These are phyloP conservation scores for Erysimum cheiranthoides DNA, from an alignment of 345 rosid species.

Conservation along the genomic window DNA sequence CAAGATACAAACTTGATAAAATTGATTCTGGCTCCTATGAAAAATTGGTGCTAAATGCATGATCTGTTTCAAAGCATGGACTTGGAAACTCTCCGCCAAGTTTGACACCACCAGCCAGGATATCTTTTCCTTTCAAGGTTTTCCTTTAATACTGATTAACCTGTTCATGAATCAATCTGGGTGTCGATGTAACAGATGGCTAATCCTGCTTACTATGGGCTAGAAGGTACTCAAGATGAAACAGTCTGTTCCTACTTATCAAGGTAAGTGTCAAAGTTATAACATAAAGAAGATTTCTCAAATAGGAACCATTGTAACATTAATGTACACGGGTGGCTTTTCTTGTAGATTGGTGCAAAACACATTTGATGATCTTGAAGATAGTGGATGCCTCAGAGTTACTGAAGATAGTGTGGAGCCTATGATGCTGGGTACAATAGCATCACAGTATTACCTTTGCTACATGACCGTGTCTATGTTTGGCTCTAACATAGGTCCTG, in stretches of 20 bases:
- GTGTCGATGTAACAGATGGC: conserved; percentile 63
- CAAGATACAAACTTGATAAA: neutral
- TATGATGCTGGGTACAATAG: conserved; percentile 88
- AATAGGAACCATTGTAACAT: conserved; percentile 21
- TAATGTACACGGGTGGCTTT: conserved; percentile 1
- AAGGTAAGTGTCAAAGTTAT: conserved; percentile 55
- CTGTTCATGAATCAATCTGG: conserved; percentile 7
- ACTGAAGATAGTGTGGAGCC: conserved; percentile 78
- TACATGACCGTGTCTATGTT: conserved; percentile 95
- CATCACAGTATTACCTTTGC: conserved; percentile 95
- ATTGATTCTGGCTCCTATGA: neutral
- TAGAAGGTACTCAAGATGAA: conserved; percentile 78
- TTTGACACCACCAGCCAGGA: neutral
- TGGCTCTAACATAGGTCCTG: conserved; percentile 93
- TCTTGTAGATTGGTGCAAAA: conserved; percentile 78
- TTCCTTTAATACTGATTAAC: neutral
- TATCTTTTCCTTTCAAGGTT: neutral
- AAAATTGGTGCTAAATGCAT: neutral
- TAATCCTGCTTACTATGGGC: conserved; percentile 96
- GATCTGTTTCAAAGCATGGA: conserved; percentile 17
- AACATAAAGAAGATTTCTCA: conserved; percentile 18
- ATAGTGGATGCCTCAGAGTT: conserved; percentile 91
- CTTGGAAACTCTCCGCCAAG: conserved; percentile 5
- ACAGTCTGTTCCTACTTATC: conserved; percentile 77
- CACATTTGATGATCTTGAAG: conserved; percentile 98